Evolutionary conservation across 169 alveolate species (phyloP), one percentile per base, ranked within the genome.

Genomic region (Perkinsus marinus): DNA sequence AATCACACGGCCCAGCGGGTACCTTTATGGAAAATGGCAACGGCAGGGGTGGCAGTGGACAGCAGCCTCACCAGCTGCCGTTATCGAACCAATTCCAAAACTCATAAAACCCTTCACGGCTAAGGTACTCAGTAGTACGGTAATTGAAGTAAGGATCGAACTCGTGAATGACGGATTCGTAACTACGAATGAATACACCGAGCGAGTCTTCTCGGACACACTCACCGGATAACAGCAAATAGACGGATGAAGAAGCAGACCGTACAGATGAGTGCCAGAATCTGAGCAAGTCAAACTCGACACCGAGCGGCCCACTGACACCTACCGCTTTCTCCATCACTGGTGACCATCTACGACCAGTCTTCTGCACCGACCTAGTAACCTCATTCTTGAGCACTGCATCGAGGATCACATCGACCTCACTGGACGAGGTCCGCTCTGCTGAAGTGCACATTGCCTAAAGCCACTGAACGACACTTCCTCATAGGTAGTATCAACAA

Each of bases 111-210:
- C 99, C 99, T 46, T 98, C 97, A 69, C 96, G 95, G 26, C 96
- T 96, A 36, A 99, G 96, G 93, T 94, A 97, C 94, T 97, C 94
- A n/a, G 99, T 98, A 26, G 99, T 97, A 92, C 99, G 95, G 93
- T 96, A 98, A 94, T 98, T 99, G 95, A 99, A 99, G 98, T 99
- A 98, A 19, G 99, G 99, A 94, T 99, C 99, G 93, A 97, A 99
- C 94, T 99, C 99, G 94, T 99, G 99, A 92, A 99, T 98, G 89
- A 98, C 97, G 10, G 98, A 95, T 94, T 98, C 99, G 93, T 97
- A 98, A 68, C 79, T 57, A 16, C 79, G 79, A 26, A 2, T 13
- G 79, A 57, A 19, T 6, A 57, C 22, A 17, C 37, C 26, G 22
- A 16, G 79, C 79, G 36, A 16, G 79, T 30, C 9, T 13, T 5